Evolutionary conservation across 441 rosid genomes (phyloP).

Genomic region (Bruguiera hainesii): DNA sequence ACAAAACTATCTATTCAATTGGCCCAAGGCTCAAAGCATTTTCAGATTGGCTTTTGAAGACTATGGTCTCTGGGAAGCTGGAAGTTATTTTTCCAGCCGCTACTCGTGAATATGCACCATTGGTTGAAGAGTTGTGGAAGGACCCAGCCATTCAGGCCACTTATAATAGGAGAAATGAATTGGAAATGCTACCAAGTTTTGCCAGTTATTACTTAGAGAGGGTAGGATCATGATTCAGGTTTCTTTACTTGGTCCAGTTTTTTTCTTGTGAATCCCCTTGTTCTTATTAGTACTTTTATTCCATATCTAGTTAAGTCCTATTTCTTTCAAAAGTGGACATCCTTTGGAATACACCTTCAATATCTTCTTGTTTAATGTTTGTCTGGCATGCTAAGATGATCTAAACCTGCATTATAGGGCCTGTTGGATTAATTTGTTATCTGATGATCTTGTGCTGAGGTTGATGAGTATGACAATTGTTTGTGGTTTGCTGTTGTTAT

Average conservation of each 20-base stretch:
- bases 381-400: no score
- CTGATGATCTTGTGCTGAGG: not conserved
- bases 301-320: not conserved
- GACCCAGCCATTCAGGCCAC: conserved; percentile 85
- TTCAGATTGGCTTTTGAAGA: conserved; percentile 87
- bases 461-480: not conserved
- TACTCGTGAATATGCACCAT: conserved; percentile 71
- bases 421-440: conserved; percentile 1
- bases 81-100: conserved; percentile 81
- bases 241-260: conserved; percentile 8
- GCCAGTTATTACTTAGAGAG: conserved; percentile 82
- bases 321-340: no score
- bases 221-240: conserved; percentile 41
- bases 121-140: conserved; percentile 86
- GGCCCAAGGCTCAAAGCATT: conserved; percentile 71
- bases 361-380: no score
- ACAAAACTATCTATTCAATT: conserved; percentile 51
- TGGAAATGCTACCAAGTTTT: conserved; percentile 79
- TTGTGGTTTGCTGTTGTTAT: not conserved
- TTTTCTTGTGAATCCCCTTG: not conserved
- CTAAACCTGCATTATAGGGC: conserved; percentile 3
- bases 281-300: conserved; percentile 1
- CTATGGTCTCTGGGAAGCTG: conserved; percentile 76
- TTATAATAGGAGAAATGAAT: conserved; percentile 69
- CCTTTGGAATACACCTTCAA: no score